phyloP scores from a whole-genome alignment of 805 yeast species.

The Kuraishia hungarica region DNA sequence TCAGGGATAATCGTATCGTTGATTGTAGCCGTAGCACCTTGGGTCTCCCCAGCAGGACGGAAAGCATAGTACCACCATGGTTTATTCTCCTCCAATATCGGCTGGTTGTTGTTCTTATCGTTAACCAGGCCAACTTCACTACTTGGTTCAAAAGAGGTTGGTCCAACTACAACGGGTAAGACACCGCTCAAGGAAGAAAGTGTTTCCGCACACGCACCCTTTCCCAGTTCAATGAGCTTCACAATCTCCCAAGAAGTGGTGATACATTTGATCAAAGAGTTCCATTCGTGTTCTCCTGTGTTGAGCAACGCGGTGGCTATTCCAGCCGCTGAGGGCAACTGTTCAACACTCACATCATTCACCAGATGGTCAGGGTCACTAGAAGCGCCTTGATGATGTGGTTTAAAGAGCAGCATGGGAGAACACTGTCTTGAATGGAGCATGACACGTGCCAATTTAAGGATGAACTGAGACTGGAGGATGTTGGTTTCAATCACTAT shows the following conservation, averaged over 20 bases:
- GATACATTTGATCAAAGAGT: constrained; percentile 22
- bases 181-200: constrained; percentile 1
- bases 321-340: constrained; percentile 10
- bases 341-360: constrained; percentile 15
- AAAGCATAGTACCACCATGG: constrained; percentile 1
- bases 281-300: constrained; percentile 15
- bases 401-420: constrained; percentile 27
- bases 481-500: constrained; percentile 26
- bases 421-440: constrained; percentile 22
- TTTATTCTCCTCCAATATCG: neutral
- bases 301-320: constrained; percentile 1
- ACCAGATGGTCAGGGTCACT: constrained; percentile 14
- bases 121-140: neutral
- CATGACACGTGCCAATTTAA: constrained; percentile 18
- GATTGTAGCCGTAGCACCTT: constrained; percentile 7
- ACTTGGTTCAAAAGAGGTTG: constrained; percentile 17
- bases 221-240: constrained; percentile 28
- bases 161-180: constrained; percentile 21
- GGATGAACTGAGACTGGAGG: constrained; percentile 23
- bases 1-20: constrained; percentile 22
- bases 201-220: constrained; percentile 24
- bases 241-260: constrained; percentile 22
- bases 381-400: constrained; percentile 12
- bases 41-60: neutral
- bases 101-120: neutral